Conservation (phyloP, 208 protist genomes). For the Blechomonas ayalai region DNA sequence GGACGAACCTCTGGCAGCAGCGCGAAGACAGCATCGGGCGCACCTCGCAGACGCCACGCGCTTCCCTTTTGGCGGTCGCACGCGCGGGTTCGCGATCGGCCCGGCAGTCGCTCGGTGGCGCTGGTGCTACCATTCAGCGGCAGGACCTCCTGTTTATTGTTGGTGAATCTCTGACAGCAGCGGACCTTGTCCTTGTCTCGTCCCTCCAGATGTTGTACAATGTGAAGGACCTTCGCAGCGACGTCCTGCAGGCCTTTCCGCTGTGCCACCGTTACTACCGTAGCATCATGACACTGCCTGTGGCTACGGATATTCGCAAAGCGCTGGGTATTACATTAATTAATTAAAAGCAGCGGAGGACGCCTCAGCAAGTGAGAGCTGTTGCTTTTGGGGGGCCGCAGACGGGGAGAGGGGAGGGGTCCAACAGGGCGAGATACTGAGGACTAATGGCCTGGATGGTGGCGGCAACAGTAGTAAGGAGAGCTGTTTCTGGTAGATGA, state of each 20-base stretch:
- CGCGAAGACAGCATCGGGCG: background rate
- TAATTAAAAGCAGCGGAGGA: conserved; percentile 3
- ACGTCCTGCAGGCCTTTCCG: conserved; percentile 15
- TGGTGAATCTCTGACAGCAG: conserved; percentile 61
- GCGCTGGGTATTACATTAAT: conserved; percentile 28
- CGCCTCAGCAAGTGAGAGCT: too few relatives aligned
- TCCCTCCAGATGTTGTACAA: conserved; percentile 25
- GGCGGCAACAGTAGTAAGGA: too few relatives aligned
- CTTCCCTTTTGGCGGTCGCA: conserved; percentile 6
- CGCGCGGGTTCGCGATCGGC: too few relatives aligned
- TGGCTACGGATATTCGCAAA: conserved; percentile 50
- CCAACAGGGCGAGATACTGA: background rate
- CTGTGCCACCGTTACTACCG: conserved; percentile 31
- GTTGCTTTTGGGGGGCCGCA: background rate
- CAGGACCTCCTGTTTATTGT: conserved; percentile 55
- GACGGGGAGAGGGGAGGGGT: background rate
- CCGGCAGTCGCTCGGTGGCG: too few relatives aligned
- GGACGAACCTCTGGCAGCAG: too few relatives aligned
- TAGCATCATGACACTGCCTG: conserved; percentile 41
- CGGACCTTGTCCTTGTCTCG: conserved; percentile 44
- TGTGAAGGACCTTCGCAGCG: conserved; percentile 2
- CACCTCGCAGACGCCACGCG: background rate
- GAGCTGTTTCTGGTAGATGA: too few relatives aligned
- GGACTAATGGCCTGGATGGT: too few relatives aligned
- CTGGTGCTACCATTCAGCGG: conserved; percentile 10